Evolutionary conservation across 169 alveolate species (phyloP).

Genomic region (Perkinsus olseni): DNA sequence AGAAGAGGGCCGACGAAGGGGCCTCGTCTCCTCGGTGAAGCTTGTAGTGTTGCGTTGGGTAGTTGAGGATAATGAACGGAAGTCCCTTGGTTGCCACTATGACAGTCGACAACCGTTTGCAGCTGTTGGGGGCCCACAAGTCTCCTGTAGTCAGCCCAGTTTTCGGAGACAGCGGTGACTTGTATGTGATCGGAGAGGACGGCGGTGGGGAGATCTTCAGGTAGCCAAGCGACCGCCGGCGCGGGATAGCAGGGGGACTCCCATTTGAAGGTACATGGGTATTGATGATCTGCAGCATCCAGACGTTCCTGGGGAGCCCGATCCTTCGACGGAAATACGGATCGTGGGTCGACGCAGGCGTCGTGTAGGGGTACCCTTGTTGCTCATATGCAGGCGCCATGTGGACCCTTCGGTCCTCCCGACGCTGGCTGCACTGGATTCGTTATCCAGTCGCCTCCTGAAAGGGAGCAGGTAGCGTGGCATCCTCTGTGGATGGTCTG

Average conservation of each 20-base stretch:
- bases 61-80: background rate
- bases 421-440: too few relatives aligned
- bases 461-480: too few relatives aligned
- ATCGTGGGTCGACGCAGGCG: too few relatives aligned
- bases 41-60: background rate
- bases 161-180: background rate
- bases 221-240: background rate
- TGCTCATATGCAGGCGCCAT: too few relatives aligned
- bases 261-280: background rate
- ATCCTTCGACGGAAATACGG: background rate
- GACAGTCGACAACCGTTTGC: background rate
- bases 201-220: background rate
- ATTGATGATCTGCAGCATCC: background rate
- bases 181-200: background rate
- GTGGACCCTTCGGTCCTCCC: too few relatives aligned
- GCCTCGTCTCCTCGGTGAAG: background rate
- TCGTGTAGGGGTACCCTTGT: too few relatives aligned
- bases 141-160: background rate
- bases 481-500: too few relatives aligned
- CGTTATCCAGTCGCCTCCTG: too few relatives aligned
- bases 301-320: background rate
- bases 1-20: background rate
- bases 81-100: background rate
- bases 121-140: background rate
- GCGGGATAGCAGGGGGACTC: too few relatives aligned